Evolutionary conservation across 2,329 filamentous ascomycete species (phyloP).

Genomic region (Monilinia fructicola): DNA sequence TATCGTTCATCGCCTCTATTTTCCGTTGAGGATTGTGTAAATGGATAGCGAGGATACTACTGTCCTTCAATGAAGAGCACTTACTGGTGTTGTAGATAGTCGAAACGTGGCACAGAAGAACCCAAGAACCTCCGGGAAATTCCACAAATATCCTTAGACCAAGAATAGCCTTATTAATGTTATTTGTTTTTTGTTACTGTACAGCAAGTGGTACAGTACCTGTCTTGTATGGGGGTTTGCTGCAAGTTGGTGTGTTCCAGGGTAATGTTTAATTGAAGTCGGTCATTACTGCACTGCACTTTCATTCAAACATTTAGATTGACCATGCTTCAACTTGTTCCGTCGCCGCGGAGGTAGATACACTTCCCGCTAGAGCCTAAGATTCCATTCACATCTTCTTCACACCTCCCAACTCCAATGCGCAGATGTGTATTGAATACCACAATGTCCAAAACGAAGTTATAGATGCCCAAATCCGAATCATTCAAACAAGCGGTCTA

Average conservation of each 20-base stretch:
- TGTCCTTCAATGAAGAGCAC: neutral
- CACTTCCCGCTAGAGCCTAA: neutral
- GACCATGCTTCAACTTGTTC: neutral
- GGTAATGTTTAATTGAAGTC: neutral
- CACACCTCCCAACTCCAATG: neutral
- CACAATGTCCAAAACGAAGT: neutral
- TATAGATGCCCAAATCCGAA: neutral
- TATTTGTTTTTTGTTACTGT: neutral
- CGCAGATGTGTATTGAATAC: neutral
- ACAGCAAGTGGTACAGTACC: too few relatives aligned
- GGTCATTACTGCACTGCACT: neutral
- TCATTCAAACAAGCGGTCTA: slow-evolving; percentile 22
- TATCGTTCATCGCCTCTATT: slow-evolving; percentile 4
- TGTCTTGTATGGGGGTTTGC: slow-evolving; percentile 3
- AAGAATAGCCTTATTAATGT: neutral
- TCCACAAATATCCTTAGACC: neutral
- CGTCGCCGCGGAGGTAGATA: neutral
- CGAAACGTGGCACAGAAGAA: slow-evolving; percentile 3
- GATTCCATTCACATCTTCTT: neutral
- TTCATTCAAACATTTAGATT: neutral
- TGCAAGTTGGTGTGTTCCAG: slow-evolving; percentile 4
- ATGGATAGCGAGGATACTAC: neutral
- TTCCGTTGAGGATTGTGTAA: slow-evolving; percentile 4
- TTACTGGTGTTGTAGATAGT: neutral
- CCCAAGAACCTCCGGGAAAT: slow-evolving; percentile 3